Percentiles rank a stretch among this genome's conserved stretches.
Conservation (phyloP, 495 filamentous ascomycete genomes). For the Pyrenula massariospora region DNA sequence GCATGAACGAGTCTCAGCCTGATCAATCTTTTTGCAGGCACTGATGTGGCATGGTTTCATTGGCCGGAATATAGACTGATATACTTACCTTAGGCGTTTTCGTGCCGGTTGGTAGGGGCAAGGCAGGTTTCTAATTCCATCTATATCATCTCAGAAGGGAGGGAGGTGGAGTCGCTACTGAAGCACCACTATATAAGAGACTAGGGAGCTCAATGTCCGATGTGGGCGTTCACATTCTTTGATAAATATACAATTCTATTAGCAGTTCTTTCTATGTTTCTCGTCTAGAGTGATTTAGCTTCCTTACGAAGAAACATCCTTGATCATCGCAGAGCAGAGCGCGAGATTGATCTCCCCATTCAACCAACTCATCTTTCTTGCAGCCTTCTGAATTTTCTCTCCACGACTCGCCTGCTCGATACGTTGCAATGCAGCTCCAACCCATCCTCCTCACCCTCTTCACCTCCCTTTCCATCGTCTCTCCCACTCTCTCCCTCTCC, state of each 20-base stretch:
- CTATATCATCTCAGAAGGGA: neutral
- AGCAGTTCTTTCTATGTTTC: neutral
- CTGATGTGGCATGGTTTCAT: neutral
- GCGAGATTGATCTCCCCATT: neutral
- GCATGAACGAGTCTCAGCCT: neutral
- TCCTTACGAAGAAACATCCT: neutral
- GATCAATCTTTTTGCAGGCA: neutral
- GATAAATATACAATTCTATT: neutral
- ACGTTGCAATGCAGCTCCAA: neutral
- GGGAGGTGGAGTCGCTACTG: neutral
- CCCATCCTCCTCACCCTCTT: neutral
- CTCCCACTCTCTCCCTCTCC: neutral
- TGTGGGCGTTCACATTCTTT: neutral
- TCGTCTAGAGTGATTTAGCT: neutral
- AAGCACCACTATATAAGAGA: neutral
- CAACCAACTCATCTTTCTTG: too few relatives aligned
- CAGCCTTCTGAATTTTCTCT: neutral
- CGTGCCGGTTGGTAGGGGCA: neutral
- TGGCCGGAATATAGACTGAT: neutral
- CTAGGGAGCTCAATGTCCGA: neutral
- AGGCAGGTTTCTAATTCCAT: neutral
- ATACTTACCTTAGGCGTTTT: neutral
- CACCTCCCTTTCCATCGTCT: neutral
- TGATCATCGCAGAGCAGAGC: neutral
- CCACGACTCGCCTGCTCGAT: neutral